Conservation (phyloP, 768 basidiomycete species). For the Russula olivacea region DNA sequence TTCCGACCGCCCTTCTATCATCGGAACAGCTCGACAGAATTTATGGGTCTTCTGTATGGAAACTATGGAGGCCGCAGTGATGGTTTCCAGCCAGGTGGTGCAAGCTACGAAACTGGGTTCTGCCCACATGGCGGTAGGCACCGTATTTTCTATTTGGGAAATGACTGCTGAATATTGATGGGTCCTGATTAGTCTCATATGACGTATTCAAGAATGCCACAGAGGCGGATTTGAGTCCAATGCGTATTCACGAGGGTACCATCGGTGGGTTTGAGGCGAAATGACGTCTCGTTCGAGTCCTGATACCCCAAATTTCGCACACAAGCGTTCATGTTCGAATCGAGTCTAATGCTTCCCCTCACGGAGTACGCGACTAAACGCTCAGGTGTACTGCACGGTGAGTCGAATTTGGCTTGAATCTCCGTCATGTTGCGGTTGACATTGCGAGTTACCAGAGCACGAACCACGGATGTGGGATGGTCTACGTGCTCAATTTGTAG, state of each 20-base stretch:
- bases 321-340: slow-evolving; percentile 59
- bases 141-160: background rate
- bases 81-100: slow-evolving; percentile 54
- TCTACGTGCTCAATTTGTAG: slow-evolving; percentile 51
- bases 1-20: slow-evolving; percentile 68
- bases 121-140: slow-evolving; percentile 55
- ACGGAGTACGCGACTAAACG: slow-evolving; percentile 60
- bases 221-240: slow-evolving; percentile 46
- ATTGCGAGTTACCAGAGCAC: slow-evolving; percentile 37
- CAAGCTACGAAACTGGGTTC: slow-evolving; percentile 59
- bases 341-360: slow-evolving; percentile 54
- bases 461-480: slow-evolving; percentile 65
- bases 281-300: background rate
- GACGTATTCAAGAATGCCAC: slow-evolving; percentile 56
- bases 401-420: slow-evolving; percentile 17
- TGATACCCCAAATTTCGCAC: background rate
- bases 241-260: slow-evolving; percentile 47
- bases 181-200: slow-evolving; percentile 42
- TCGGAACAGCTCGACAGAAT: slow-evolving; percentile 55
- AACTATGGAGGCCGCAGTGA: slow-evolving; percentile 58
- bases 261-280: slow-evolving; percentile 37
- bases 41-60: slow-evolving; percentile 62
- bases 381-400: slow-evolving; percentile 54
- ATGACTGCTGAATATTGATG: background rate
- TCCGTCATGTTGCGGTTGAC: background rate